Evolutionary conservation across 257 asterid species (phyloP).

Genomic region (Solanum clarkiae): DNA sequence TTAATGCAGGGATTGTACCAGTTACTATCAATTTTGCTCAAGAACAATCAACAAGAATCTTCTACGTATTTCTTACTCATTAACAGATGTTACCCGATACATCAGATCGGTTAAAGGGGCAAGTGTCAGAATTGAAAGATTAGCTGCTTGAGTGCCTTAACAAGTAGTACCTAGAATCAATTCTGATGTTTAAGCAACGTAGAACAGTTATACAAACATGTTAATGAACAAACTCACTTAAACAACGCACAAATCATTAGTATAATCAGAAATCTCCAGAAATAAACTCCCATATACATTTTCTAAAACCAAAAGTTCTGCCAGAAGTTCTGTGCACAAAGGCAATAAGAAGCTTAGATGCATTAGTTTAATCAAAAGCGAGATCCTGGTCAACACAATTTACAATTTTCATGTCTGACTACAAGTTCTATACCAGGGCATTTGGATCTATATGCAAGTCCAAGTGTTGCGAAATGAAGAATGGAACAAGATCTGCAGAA

Average conservation of each 20-base stretch:
- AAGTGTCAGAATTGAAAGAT: background rate
- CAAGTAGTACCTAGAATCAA: background rate
- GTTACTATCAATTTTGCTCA: background rate
- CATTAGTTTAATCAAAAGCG: background rate
- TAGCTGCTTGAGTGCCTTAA: background rate
- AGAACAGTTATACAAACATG: background rate
- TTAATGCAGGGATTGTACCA: background rate
- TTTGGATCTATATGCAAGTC: background rate
- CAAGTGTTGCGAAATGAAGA: background rate
- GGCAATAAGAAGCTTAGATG: background rate
- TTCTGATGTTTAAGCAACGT: background rate
- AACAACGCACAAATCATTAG: background rate
- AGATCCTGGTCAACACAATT: background rate
- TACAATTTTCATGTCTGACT: background rate
- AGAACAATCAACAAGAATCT: background rate
- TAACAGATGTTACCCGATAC: background rate
- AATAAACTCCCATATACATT: background rate
- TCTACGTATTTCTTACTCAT: background rate
- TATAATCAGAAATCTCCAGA: background rate
- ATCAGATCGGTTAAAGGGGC: background rate
- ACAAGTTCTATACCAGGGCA: background rate
- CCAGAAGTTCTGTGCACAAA: background rate
- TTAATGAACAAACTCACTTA: background rate
- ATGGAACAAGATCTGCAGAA: background rate
- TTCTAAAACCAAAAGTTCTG: background rate